Base-by-base conservation (phyloP, 352 stramenopile species). In the Phytopythium oedochilum region DNA sequence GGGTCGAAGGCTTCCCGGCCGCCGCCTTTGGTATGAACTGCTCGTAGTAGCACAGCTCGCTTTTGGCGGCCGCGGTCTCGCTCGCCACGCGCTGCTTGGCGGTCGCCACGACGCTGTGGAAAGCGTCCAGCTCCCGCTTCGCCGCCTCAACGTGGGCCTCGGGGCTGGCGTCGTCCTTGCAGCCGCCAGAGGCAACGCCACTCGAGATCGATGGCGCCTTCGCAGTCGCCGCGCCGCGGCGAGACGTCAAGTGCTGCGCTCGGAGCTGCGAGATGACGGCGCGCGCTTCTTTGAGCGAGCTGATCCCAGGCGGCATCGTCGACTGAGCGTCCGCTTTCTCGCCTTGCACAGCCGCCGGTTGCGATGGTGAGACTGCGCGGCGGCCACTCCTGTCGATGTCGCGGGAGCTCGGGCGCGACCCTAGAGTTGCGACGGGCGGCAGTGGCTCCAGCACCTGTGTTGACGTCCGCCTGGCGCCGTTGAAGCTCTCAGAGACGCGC, bases 41-140 rank as follows among this genome's bases (percentile, higher is more conserved):
- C 39, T 75, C 73, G 42, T 86, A 89, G 47, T 69, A 89, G 32
- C 71, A 59, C 12, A 89, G 36, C 26, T 86, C 76, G 35, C 62
- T 68, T 57, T 83, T 86, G 1, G 68, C 75, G 17, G 67, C 66
- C 7, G 35, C 60, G 32, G 62, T 61, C 20, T 82, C 66, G 8
- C 61, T 58, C 18, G 54, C 60, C 5, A 79, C 69, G n/a, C 49
- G 53, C 36, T 63, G 55, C 40, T 73, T 85, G 5, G 70, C 75
- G n/a, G 67, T 47, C 18, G 57, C 59, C 6, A 89, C 66, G n/a
- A 89, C 55, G 10, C 49, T 45, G 54, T 88, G 73, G 57, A 89
- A 89, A 23, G 71, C 34, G 4, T 78, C 79, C 11, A 88, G 66
- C 25, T 85, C 74, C 0, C 68, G 64, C 58, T 71, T 84, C 5